These are phyloP conservation scores for Kalanchoe fedtschenkoi DNA, from an alignment of 164 flowering plant species.

Conservation along the genomic window DNA sequence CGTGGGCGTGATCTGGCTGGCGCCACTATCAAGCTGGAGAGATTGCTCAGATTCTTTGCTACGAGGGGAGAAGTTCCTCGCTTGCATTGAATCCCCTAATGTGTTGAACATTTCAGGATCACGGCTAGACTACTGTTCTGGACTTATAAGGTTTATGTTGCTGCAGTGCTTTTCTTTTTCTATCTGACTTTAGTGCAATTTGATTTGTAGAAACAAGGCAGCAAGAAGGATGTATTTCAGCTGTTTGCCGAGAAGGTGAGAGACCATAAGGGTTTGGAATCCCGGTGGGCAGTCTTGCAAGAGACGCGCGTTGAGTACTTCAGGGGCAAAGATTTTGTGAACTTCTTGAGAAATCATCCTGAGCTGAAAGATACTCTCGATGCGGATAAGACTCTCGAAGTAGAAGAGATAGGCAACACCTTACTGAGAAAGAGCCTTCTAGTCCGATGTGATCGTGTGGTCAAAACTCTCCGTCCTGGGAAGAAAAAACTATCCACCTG, in stretches of 20 bases:
- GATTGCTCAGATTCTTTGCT: no score
- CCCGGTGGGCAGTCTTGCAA: slow-evolving; percentile 95
- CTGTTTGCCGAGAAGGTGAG: slow-evolving; percentile 93
- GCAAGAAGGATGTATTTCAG: slow-evolving; percentile 74
- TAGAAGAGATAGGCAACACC: slow-evolving; percentile 64
- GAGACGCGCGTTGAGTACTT: slow-evolving; percentile 95
- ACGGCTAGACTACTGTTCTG: neutral
- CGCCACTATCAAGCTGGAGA: no score
- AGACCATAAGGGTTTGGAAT: slow-evolving; percentile 74
- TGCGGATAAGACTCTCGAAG: slow-evolving; percentile 51
- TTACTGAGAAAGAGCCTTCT: slow-evolving; percentile 64
- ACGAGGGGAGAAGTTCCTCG: no score
- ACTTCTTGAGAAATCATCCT: slow-evolving; percentile 65
- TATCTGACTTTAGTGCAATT: neutral
- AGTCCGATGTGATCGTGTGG: slow-evolving; percentile 92
- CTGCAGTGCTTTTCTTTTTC: neutral
- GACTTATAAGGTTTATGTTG: neutral
- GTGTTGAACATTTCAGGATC: neutral
- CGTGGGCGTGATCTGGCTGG: no score
- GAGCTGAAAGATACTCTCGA: slow-evolving; percentile 71
- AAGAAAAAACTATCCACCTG: slow-evolving; percentile 92
- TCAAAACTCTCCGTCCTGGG: slow-evolving; percentile 92
- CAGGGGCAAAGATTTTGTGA: slow-evolving; percentile 83
- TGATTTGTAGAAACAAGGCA: slow-evolving; percentile 53
- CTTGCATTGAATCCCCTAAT: no score